Base-by-base conservation (phyloP, 805 yeast genomes). In the Nakazawaea peltata region DNA sequence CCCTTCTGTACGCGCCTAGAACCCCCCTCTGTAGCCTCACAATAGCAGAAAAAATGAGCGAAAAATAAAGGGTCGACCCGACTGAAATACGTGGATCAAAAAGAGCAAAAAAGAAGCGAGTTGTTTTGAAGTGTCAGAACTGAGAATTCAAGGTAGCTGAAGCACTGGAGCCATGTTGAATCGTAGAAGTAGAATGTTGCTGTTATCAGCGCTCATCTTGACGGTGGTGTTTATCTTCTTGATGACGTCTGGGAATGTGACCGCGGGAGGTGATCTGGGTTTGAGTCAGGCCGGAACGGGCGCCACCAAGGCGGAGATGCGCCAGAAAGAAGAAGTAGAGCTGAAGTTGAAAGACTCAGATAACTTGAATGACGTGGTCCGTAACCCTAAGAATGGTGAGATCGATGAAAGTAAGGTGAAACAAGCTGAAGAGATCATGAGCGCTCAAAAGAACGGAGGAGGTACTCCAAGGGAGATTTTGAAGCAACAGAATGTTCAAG, bases 361-460 rank as follows among this genome's bases (percentile, higher is more conserved):
- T n/a, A 39, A 35, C 21, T 32, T 34, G 34, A 56, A 54, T 37
- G 45, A 47, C 25, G 32, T 49, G n/a, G 61, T 57, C 6, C 49
- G 38, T 26, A 54, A 55, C 37, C 35, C 34, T 5, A 51, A 55
- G 36, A 43, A 50, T 14, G 70, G 69, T 2, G 51, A 41, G 5
- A 57, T 63, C 19, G 69, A 65, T 34, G 71, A 65, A 41, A 38
- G 55, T n/a, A 60, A 59, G 38, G 66, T 65, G 37, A 61, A 58
- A 38, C 40, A 46, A 22, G 59, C 57, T 9, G 67, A 63, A 41
- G 63, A 57, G 32, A 41, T 38, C 9, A 38, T 47, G 3, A 43
- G 32, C 22, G 28, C 11, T 4, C 26, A 32, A 17, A 31, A 33
- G 21, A 18, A 19, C 18, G 34, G 34, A 14, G 26, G 26, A 4